Evolutionary conservation across 1,284 basidiomycete species (phyloP).

Genomic region (Coniferiporia weirii): DNA sequence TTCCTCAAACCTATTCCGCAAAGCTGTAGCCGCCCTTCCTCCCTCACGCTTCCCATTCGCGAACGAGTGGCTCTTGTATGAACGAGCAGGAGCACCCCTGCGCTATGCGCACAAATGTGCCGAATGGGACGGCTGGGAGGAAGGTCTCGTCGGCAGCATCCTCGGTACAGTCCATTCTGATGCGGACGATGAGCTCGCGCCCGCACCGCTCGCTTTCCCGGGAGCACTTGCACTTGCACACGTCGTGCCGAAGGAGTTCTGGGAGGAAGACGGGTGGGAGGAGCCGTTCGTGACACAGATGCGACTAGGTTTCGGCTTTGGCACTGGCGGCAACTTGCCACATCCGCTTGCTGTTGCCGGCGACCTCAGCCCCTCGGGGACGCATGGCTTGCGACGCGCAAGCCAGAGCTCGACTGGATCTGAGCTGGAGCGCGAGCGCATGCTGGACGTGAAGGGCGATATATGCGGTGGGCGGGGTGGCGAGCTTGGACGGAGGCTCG

Average conservation of each 20-base stretch:
- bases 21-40: conserved; percentile 48
- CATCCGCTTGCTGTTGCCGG: conserved; percentile 1
- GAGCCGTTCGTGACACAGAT: conserved; percentile 16
- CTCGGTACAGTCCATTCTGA: conserved; percentile 68
- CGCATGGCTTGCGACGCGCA: conserved; percentile 24
- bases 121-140: conserved; percentile 86
- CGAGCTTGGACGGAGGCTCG: conserved; percentile 64
- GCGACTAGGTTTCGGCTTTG: conserved; percentile 4
- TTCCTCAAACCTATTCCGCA: conserved; percentile 61
- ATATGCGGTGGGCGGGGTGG: conserved; percentile 71
- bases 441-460: conserved; percentile 63
- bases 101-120: conserved; percentile 70
- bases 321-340: not conserved
- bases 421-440: conserved; percentile 56
- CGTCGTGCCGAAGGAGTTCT: conserved; percentile 10
- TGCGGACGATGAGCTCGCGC: conserved; percentile 42
- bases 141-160: conserved; percentile 68
- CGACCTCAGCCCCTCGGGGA: conserved; percentile 1
- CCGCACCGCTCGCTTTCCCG: conserved; percentile 12
- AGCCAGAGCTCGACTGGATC: conserved; percentile 33
- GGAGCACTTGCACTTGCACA: conserved; percentile 5
- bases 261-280: conserved; percentile 15
- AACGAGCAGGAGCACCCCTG: conserved; percentile 55
- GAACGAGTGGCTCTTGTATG: conserved; percentile 66
- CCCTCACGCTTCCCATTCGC: conserved; percentile 22